Evolutionary conservation across 768 basidiomycete species (phyloP).

Genomic region (Rhizopogon sp.): DNA sequence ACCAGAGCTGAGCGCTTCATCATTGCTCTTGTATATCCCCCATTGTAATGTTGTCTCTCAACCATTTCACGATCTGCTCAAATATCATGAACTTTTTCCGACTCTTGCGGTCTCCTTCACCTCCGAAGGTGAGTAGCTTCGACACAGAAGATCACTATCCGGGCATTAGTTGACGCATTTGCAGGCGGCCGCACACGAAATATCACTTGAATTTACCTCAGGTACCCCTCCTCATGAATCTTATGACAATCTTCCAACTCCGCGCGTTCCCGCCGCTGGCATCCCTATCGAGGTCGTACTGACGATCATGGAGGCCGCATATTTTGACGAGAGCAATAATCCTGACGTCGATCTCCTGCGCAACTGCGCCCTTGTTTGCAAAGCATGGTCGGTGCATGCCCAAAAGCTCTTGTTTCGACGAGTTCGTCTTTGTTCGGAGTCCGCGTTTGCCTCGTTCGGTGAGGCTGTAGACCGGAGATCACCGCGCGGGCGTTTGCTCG

Average conservation of each 20-base stretch:
- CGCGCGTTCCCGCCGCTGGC: conserved; percentile 19
- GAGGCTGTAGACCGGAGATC: conserved; percentile 44
- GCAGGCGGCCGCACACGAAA: conserved; percentile 30
- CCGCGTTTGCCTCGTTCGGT: conserved; percentile 50
- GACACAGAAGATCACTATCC: neutral
- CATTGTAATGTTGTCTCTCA: conserved; percentile 8
- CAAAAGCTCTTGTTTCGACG: conserved; percentile 62
- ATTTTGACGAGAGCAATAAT: conserved; percentile 31
- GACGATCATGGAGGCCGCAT: conserved; percentile 56
- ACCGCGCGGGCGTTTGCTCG: conserved; percentile 44
- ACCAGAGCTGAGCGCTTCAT: neutral
- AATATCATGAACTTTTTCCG: conserved; percentile 22
- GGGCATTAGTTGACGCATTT: conserved; percentile 5
- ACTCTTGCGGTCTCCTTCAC: conserved; percentile 15
- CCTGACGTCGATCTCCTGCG: conserved; percentile 39
- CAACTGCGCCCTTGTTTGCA: conserved; percentile 60
- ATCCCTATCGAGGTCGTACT: conserved; percentile 65
- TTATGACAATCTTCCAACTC: conserved; percentile 10
- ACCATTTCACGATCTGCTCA: conserved; percentile 16
- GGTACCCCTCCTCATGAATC: conserved; percentile 17
- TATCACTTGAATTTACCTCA: conserved; percentile 36
- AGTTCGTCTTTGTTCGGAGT: conserved; percentile 49
- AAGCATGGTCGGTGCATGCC: conserved; percentile 56
- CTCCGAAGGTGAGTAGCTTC: conserved; percentile 19
- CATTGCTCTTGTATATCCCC: conserved; percentile 2